A percentile compares a stretch with the other conserved stretches of the same genome.
Evolutionary conservation across 73 alveolate genomes (phyloP).

Genomic region (Chromera velia): DNA sequence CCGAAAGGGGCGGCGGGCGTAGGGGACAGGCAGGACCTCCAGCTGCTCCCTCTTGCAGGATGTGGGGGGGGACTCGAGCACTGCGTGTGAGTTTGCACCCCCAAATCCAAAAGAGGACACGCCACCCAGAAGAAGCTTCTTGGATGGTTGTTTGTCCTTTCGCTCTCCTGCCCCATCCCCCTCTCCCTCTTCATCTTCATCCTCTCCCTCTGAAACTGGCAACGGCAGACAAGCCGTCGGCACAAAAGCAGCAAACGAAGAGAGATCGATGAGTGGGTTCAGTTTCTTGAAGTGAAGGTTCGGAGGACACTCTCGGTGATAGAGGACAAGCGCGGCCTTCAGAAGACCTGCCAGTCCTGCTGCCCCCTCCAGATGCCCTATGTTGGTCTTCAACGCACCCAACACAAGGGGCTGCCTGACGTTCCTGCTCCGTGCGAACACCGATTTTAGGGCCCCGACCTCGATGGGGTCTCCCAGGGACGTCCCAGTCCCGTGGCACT

Average conservation of each 20-base stretch:
- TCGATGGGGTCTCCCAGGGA: constrained; percentile 17
- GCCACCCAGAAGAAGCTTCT: no score
- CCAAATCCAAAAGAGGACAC: constrained; percentile 9
- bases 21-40: no score
- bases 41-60: no score
- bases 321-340: constrained; percentile 17
- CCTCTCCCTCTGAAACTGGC: no score
- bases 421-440: not conserved
- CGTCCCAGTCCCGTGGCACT: constrained; percentile 18
- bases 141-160: no score
- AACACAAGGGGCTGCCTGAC: not conserved
- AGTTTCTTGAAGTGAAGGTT: constrained; percentile 30
- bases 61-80: not conserved
- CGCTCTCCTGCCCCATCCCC: not conserved
- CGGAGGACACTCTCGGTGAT: constrained; percentile 10
- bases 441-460: not conserved
- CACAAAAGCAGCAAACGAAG: no score
- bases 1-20: not conserved
- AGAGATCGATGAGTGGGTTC: not conserved
- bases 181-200: not conserved
- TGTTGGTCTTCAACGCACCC: constrained; percentile 38
- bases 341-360: constrained; percentile 8
- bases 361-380: constrained; percentile 42
- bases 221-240: no score
- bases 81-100: not conserved